Percentiles rank a stretch among this genome's conserved stretches.
Conservation (phyloP, 2,329 filamentous ascomycete species). For the Stagonosporopsis cucurbitacearum region DNA sequence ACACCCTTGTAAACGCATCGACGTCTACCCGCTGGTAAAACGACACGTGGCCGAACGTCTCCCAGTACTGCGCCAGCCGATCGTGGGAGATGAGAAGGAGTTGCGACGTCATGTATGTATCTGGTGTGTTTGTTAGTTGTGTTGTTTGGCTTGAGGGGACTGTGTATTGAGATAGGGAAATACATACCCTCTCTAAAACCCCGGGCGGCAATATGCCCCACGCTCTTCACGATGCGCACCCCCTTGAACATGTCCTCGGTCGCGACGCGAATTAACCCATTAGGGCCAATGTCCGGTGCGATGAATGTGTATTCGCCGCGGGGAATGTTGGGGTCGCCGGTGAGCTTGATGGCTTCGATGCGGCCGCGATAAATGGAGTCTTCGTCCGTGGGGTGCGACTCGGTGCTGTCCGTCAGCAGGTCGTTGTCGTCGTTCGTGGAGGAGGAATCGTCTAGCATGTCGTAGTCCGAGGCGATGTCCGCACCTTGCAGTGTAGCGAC, state of each 20-base stretch:
- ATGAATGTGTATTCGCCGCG: constrained; percentile 84
- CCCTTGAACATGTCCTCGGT: constrained; percentile 74
- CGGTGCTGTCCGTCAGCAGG: too few species aligned
- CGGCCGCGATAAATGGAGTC: constrained; percentile 65
- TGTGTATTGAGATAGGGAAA: too few species aligned
- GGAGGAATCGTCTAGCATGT: neutral
- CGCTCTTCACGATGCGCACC: constrained; percentile 73
- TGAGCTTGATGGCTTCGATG: constrained; percentile 86
- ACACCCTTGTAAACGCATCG: constrained; percentile 44
- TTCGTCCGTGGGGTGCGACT: constrained; percentile 17
- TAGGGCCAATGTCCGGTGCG: constrained; percentile 74
- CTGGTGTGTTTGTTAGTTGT: constrained; percentile 52
- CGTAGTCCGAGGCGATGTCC: neutral
- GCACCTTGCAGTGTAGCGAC: constrained; percentile 38
- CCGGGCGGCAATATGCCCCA: constrained; percentile 76
- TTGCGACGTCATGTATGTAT: constrained; percentile 75
- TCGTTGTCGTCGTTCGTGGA: neutral
- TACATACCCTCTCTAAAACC: constrained; percentile 75
- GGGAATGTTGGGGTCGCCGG: constrained; percentile 88
- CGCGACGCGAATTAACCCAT: constrained; percentile 68
- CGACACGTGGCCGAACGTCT: constrained; percentile 59
- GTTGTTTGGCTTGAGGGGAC: too few species aligned
- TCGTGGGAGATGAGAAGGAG: constrained; percentile 81
- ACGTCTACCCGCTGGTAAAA: constrained; percentile 58
- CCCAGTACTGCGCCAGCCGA: constrained; percentile 82